Percentiles rank a stretch among this genome's conserved stretches.
These are phyloP conservation scores for Cordyceps tenuipes DNA, from an alignment of 2,329 filamentous ascomycete species.

Conservation along the genomic window DNA sequence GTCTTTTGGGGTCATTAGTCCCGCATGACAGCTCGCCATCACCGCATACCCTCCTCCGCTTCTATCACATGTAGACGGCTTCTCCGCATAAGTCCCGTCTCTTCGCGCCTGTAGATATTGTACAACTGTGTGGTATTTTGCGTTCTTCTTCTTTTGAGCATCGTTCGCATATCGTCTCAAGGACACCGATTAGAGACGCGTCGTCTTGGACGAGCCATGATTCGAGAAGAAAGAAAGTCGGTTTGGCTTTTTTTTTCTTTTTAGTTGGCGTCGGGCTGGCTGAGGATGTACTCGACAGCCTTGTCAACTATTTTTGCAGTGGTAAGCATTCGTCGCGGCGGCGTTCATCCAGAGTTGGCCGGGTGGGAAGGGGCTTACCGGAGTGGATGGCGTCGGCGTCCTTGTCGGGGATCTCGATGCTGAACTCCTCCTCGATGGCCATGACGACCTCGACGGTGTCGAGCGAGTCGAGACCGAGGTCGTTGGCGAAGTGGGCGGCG, in stretches of 20 bases:
- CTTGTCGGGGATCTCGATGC: constrained; percentile 98
- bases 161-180: not conserved
- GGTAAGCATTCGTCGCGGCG: constrained; percentile 3
- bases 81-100: constrained; percentile 61
- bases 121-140: constrained; percentile 10
- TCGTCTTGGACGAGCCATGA: not conserved
- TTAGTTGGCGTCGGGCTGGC: constrained; percentile 84
- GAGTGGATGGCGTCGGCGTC: constrained; percentile 91
- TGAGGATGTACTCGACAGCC: constrained; percentile 88
- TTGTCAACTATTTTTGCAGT: constrained; percentile 61
- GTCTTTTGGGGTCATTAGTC: not conserved
- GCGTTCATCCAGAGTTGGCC: no score
- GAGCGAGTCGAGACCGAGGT: constrained; percentile 92
- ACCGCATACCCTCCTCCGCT: not conserved
- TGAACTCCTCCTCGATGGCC: constrained; percentile 92
- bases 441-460: constrained; percentile 99
- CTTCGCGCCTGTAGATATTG: constrained; percentile 62
- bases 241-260: constrained; percentile 11
- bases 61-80: not conserved
- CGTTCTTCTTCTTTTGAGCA: not conserved
- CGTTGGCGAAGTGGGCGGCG: constrained; percentile 87
- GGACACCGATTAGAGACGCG: not conserved
- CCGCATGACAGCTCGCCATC: not conserved
- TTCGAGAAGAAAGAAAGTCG: not conserved
- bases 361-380: constrained; percentile 47